A percentile compares a stretch with the other conserved stretches of the same genome.
These are phyloP conservation scores for Erythrobasidium hasegawianum DNA, from an alignment of 1,284 basidiomycete species.

Conservation along the genomic window DNA sequence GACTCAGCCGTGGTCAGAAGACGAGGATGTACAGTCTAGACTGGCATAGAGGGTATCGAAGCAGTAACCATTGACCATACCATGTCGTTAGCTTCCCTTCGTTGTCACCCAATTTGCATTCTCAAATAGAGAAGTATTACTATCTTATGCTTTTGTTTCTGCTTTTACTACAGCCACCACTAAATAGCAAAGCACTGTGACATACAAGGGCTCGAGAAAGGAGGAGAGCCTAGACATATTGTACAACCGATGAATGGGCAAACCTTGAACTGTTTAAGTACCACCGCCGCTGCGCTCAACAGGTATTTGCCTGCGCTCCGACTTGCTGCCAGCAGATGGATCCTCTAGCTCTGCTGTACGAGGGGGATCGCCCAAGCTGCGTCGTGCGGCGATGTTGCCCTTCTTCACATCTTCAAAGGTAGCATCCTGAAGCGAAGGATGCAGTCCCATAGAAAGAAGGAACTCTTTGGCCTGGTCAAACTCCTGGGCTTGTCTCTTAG, in stretches of 20 bases:
- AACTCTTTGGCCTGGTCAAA: constrained; percentile 54
- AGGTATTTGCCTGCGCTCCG: constrained; percentile 59
- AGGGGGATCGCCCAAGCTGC: constrained; percentile 22
- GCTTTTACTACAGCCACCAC: too few species aligned
- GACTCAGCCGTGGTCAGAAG: constrained; percentile 43
- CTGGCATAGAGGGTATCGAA: constrained; percentile 35
- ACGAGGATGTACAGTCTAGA: constrained; percentile 41
- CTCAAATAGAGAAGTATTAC: too few species aligned
- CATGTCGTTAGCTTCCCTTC: constrained; percentile 1
- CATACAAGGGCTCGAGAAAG: too few species aligned
- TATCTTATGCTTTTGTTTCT: too few species aligned
- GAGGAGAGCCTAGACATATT: neutral
- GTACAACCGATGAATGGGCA: neutral
- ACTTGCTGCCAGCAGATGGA: constrained; percentile 50
- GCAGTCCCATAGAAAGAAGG: constrained; percentile 50
- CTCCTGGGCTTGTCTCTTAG: constrained; percentile 59
- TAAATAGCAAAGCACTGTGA: too few species aligned
- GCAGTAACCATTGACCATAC: neutral
- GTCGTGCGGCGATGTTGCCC: constrained; percentile 37
- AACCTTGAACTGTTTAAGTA: too few species aligned
- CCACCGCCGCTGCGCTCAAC: constrained; percentile 83
- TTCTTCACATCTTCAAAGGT: constrained; percentile 42
- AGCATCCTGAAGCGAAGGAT: constrained; percentile 32
- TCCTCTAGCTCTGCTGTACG: constrained; percentile 23
- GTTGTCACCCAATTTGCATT: neutral